These are phyloP conservation scores for Persicaria maculosa DNA, from an alignment of 148 eudicot genomes.

Conservation along the genomic window DNA sequence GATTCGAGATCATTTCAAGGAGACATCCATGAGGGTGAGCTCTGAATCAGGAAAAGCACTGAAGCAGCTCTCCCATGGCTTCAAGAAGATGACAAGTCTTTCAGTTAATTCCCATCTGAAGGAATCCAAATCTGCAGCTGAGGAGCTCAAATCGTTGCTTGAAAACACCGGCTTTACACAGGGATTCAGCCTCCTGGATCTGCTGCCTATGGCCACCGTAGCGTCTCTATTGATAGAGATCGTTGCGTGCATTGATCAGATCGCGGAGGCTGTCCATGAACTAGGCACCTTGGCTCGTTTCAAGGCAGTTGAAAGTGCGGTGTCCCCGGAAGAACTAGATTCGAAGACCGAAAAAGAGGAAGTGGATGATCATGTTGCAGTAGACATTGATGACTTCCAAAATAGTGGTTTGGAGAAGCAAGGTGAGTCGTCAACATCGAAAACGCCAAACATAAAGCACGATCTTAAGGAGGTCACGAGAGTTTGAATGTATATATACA, in stretches of 20 bases:
- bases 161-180: not conserved
- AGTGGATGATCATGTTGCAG: not conserved
- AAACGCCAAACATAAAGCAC: not conserved
- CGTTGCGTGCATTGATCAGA: not conserved
- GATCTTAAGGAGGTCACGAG: not conserved
- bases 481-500: no score
- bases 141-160: conserved; percentile 29
- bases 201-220: conserved; percentile 4
- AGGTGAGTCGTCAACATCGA: no score
- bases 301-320: not conserved
- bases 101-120: conserved; percentile 28
- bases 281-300: not conserved
- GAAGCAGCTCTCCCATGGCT: conserved; percentile 31
- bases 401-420: not conserved
- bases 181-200: not conserved
- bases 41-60: conserved; percentile 48
- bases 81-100: conserved; percentile 36
- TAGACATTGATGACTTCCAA: not conserved
- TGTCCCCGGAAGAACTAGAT: not conserved
- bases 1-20: conserved; percentile 21
- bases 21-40: conserved; percentile 34
- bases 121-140: conserved; percentile 33
- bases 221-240: conserved; percentile 10
- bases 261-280: conserved; percentile 1
- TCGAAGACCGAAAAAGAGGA: not conserved